Conservation (phyloP, 495 filamentous ascomycete genomes). For the Chaetomium fimeti region DNA sequence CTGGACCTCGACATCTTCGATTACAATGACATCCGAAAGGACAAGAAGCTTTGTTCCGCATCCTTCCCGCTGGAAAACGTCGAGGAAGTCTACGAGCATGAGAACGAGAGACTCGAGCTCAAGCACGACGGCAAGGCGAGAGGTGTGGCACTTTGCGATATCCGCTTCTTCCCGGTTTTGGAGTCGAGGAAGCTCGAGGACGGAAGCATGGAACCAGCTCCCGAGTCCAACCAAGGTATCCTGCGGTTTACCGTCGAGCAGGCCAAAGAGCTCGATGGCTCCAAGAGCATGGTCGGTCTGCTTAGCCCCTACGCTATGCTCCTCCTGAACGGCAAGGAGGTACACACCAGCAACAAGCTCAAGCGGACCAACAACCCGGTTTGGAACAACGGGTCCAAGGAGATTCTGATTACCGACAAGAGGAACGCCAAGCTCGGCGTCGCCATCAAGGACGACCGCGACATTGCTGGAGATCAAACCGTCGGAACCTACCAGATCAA, state of each 20-base stretch:
- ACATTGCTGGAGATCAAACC: constrained; percentile 76
- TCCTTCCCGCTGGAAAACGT: constrained; percentile 81
- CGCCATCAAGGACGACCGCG: constrained; percentile 91
- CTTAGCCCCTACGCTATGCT: constrained; percentile 88
- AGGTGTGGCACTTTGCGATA: constrained; percentile 74
- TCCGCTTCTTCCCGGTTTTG: constrained; percentile 93
- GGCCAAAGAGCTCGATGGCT: constrained; percentile 90
- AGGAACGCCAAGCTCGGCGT: constrained; percentile 85
- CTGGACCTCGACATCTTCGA: constrained; percentile 83
- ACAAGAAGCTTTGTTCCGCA: constrained; percentile 87
- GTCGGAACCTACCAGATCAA: constrained; percentile 92
- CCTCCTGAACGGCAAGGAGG: constrained; percentile 83
- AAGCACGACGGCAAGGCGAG: constrained; percentile 78
- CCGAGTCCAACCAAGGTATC: constrained; percentile 91
- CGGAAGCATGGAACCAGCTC: constrained; percentile 73
- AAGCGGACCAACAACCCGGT: constrained; percentile 97
- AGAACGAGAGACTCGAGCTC: constrained; percentile 82
- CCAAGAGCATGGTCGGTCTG: constrained; percentile 82
- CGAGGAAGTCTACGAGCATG: constrained; percentile 70
- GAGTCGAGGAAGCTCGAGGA: constrained; percentile 68
- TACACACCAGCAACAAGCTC: constrained; percentile 79
- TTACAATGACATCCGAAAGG: constrained; percentile 93
- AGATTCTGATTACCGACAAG: constrained; percentile 88
- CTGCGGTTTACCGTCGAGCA: constrained; percentile 89
- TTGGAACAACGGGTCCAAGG: constrained; percentile 85